Base-by-base conservation (phyloP, 768 basidiomycete species). In the Glaciozyma martinii region DNA sequence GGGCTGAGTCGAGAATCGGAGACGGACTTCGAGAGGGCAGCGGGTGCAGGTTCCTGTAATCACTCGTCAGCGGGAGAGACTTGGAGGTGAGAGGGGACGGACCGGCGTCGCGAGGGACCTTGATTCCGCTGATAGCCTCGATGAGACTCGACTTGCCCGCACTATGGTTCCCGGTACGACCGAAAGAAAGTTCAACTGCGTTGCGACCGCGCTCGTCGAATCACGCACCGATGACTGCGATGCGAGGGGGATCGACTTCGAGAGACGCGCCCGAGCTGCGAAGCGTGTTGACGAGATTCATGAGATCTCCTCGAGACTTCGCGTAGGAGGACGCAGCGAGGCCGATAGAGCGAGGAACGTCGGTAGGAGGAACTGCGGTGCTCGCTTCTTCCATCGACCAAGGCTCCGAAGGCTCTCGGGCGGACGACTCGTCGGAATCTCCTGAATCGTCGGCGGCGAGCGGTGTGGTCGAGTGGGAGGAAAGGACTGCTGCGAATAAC, bases 111-210 rank as follows among this genome's bases (percentile, higher is more conserved):
- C 81, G 76, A 5, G 81, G 82, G 18, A 83, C 80, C 32, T 74
- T 79, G 65, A 82, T 81, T 19, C 80, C 80, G 15, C 80, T 80
- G 25, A 83, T 81, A 1, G 82, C 80, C 67, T 82, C 82, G 2
- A 82, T 80, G 12, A 82, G 75, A 21, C 63, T 68, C 52, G 56
- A 65, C 71, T 75, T 75, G n/a, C 81, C 83, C 7, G 81, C 80
- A 55, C 78, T 80, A 71, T 83, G 83, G 52, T 81, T 81, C 21
- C 65, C 33, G 50, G 42, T 8, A n/a, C n/a, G 29, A 37, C 18
- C 18, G 18, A 29, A 23, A 3, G 27, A 33, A 27, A 27, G 4
- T 3, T 25, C 5, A 47, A 37, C 16, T 37, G 25, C 49, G 29
- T 44, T 29, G 18, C n/a, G 9, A 43, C 9, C 9, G 19, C 42